phyloP scores from a whole-genome alignment of 768 basidiomycete genomes.

The Podaxis mareebaensis region DNA sequence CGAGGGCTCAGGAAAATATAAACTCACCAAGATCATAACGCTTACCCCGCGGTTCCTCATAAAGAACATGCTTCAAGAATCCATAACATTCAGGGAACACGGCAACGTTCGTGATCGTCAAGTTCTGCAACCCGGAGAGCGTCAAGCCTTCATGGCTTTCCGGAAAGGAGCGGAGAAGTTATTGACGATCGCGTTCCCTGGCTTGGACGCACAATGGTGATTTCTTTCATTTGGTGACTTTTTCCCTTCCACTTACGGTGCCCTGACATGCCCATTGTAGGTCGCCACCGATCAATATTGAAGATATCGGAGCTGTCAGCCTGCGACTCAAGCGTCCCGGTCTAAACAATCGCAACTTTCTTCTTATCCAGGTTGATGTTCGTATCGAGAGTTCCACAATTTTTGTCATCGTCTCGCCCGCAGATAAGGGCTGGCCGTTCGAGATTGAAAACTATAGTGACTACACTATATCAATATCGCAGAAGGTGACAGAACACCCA shows the following conservation, averaged over 20 bases:
- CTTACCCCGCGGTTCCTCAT: conserved; percentile 89
- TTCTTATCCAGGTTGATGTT: conserved; percentile 74
- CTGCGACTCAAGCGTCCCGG: conserved; percentile 61
- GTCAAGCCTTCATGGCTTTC: conserved; percentile 66
- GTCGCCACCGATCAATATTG: conserved; percentile 91
- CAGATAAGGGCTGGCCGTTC: conserved; percentile 85
- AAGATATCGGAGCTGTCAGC: conserved; percentile 85
- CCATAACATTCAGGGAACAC: conserved; percentile 84
- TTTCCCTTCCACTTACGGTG: conserved; percentile 3
- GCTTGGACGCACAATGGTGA: conserved; percentile 81
- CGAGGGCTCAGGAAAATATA: conserved; percentile 97
- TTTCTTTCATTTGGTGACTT: conserved; percentile 14
- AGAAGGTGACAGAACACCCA: conserved; percentile 53
- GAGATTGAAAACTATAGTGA: conserved; percentile 88
- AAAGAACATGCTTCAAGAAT: conserved; percentile 71
- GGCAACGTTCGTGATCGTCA: conserved; percentile 65
- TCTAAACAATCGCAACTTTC: conserved; percentile 32
- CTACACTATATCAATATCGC: conserved; percentile 63
- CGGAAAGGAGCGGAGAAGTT: conserved; percentile 69
- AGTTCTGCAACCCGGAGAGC: conserved; percentile 65
- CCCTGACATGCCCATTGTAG: conserved; percentile 37
- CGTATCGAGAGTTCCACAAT: conserved; percentile 86
- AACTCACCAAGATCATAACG: conserved; percentile 91
- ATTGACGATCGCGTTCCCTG: conserved; percentile 84
- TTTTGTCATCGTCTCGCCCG: conserved; percentile 73